A percentile compares a stretch with the other conserved stretches of the same genome.
Conservation (phyloP, 495 filamentous ascomycete species). For the Halenospora varia region DNA sequence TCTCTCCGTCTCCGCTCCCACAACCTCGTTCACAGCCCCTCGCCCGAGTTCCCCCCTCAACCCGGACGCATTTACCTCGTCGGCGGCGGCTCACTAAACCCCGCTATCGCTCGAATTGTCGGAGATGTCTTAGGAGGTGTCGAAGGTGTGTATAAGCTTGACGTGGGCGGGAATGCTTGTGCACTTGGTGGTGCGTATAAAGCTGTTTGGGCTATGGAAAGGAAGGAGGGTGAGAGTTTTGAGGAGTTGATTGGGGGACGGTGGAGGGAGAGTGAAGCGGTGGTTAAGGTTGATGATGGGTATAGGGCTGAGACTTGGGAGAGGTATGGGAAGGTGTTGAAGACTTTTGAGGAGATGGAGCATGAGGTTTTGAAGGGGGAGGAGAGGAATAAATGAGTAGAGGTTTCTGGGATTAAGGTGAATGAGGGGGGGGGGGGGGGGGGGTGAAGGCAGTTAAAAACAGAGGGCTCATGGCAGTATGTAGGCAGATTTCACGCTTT, state of each 20-base stretch:
- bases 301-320: constrained; percentile 71
- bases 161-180: constrained; percentile 95
- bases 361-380: constrained; percentile 52
- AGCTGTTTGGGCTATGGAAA: constrained; percentile 85
- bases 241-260: constrained; percentile 77
- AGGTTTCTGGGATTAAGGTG: neutral
- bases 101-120: constrained; percentile 73
- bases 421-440: neutral
- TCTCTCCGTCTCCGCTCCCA: constrained; percentile 81
- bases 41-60: constrained; percentile 63
- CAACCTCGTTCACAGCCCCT: constrained; percentile 58
- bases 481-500: neutral
- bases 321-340: constrained; percentile 69
- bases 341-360: constrained; percentile 81
- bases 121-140: constrained; percentile 84
- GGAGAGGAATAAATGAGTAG: constrained; percentile 21
- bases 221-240: constrained; percentile 66
- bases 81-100: constrained; percentile 83
- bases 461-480: neutral
- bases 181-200: constrained; percentile 96
- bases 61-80: constrained; percentile 90
- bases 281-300: constrained; percentile 77
- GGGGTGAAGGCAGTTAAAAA: neutral
- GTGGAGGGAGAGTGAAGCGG: constrained; percentile 81
- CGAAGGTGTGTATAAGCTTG: constrained; percentile 87